Evolutionary conservation across 768 basidiomycete genomes (phyloP).

Genomic region (Boletus speciosus): DNA sequence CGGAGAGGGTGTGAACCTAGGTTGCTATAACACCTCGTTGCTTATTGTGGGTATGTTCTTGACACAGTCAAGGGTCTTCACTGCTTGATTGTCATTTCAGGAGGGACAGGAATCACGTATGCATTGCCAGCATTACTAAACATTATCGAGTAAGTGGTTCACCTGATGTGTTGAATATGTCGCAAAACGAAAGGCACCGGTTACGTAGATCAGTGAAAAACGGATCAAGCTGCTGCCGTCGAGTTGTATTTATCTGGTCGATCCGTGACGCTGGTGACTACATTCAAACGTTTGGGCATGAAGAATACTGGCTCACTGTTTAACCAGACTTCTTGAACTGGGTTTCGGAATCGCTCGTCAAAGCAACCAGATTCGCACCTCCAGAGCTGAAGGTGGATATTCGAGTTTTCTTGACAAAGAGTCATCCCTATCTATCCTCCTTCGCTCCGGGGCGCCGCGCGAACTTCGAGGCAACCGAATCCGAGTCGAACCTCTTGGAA

Average conservation of each 20-base stretch:
- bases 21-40: slow-evolving; percentile 40
- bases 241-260: slow-evolving; percentile 42
- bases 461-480: slow-evolving; percentile 2
- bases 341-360: slow-evolving; percentile 13
- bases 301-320: not conserved
- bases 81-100: slow-evolving; percentile 20
- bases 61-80: not conserved
- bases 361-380: slow-evolving; percentile 13
- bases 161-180: not conserved
- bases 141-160: slow-evolving; percentile 36
- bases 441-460: not conserved
- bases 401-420: slow-evolving; percentile 14
- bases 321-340: slow-evolving; percentile 12
- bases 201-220: slow-evolving; percentile 9
- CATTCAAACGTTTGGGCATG: not conserved
- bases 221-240: slow-evolving; percentile 26
- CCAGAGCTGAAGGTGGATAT: slow-evolving; percentile 15
- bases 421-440: not conserved
- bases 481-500: not conserved
- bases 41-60: slow-evolving; percentile 44
- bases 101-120: slow-evolving; percentile 51
- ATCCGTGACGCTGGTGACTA: slow-evolving; percentile 37
- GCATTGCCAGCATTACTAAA: slow-evolving; percentile 44
- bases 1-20: slow-evolving; percentile 38
- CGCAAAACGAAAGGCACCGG: not conserved